Conservation (phyloP, 208 protist genomes). For the Zelonia costaricensis region DNA sequence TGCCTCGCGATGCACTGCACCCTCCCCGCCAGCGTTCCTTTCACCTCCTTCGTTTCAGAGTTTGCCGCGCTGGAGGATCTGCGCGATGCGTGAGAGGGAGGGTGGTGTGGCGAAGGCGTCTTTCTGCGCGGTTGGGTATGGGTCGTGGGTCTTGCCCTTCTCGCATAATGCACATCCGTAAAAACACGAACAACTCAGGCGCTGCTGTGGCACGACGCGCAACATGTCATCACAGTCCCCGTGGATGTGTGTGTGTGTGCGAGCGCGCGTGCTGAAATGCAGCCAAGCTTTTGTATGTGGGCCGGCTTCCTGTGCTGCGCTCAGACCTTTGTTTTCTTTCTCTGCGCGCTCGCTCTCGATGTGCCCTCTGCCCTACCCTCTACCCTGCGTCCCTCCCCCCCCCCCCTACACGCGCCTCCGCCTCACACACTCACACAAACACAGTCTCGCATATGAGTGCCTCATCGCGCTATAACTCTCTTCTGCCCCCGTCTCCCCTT, state of each 20-base stretch:
- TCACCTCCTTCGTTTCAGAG: conserved; percentile 57
- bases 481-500: neutral
- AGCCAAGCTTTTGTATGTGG: no score
- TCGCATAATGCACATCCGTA: no score
- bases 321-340: no score
- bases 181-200: no score
- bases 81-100: neutral
- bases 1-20: conserved; percentile 73
- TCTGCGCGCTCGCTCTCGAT: neutral
- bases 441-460: neutral
- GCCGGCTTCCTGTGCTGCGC: no score
- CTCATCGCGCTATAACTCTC: neutral
- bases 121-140: neutral
- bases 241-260: no score
- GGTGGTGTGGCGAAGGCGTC: conserved; percentile 1
- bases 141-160: no score
- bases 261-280: no score
- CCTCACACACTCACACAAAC: conserved; percentile 12
- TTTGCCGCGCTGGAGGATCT: conserved; percentile 24
- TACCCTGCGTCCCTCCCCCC: neutral
- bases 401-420: neutral
- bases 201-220: no score
- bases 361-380: neutral
- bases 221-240: no score
- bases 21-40: conserved; percentile 48